A percentile compares a stretch with the other conserved stretches of the same genome.
phyloP scores from a whole-genome alignment of 306 rosid species.

The Vigna hirtella region DNA sequence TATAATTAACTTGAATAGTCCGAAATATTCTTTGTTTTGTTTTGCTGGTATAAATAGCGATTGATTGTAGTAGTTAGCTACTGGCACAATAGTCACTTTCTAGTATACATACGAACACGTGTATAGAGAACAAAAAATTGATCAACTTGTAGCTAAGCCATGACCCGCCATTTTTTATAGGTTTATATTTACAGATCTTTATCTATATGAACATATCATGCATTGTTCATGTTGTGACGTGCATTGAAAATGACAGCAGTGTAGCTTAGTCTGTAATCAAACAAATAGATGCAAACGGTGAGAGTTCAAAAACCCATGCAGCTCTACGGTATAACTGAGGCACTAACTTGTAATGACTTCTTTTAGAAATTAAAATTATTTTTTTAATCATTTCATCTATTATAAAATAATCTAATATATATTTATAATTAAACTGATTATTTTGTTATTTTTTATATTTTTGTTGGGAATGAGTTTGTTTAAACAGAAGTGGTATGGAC shows the following conservation, averaged over 20 bases:
- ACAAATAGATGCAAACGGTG: neutral
- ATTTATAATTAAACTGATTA: too few relatives aligned
- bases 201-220: neutral
- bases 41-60: neutral
- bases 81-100: neutral
- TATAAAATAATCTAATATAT: too few relatives aligned
- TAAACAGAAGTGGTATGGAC: too few relatives aligned
- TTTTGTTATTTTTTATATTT: too few relatives aligned
- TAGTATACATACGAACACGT: neutral
- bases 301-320: neutral
- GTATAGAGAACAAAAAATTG: neutral
- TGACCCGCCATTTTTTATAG: constrained; percentile 14
- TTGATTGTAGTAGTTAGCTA: neutral
- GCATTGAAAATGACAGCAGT: neutral
- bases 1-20: neutral
- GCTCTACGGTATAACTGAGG: neutral
- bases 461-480: too few relatives aligned
- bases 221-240: neutral
- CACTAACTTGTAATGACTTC: too few relatives aligned
- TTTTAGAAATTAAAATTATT: too few relatives aligned
- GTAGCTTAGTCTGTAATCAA: neutral
- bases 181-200: neutral
- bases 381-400: too few relatives aligned
- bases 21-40: neutral
- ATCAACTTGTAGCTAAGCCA: neutral